A percentile compares a stretch with the other conserved stretches of the same genome.
Evolutionary conservation across 2,329 filamentous ascomycete species (phyloP).

Genomic region (Phialophora chinensis): DNA sequence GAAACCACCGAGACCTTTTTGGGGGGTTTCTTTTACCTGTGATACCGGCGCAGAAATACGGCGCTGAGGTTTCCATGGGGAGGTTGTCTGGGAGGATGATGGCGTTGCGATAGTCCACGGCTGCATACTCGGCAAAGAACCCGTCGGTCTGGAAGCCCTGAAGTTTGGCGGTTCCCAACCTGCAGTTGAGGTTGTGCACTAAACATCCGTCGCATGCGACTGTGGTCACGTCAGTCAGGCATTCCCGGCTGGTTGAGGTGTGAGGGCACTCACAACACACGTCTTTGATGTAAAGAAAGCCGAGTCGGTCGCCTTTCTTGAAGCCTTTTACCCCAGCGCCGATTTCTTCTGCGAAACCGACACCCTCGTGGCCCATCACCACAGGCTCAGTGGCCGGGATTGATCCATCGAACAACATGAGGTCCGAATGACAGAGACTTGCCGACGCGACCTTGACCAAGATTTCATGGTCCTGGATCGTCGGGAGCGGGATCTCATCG

Average conservation of each 20-base stretch:
- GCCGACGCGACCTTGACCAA: not conserved
- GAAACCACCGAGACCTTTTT: not conserved
- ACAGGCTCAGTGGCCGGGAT: not conserved
- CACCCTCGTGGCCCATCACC: not conserved
- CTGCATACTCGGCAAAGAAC: not conserved
- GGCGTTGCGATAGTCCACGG: not conserved
- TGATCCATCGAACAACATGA: not conserved
- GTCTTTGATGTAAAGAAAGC: not conserved
- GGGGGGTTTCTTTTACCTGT: not conserved
- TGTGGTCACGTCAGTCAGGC: not conserved
- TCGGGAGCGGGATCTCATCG: not conserved
- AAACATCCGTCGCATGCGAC: not conserved
- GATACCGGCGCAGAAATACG: not conserved
- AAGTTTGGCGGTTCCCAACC: not conserved
- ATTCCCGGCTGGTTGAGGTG: too few species aligned
- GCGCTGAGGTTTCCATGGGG: not conserved
- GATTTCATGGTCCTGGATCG: not conserved
- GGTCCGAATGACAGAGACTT: not conserved
- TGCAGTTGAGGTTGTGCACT: not conserved
- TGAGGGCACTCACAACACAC: not conserved
- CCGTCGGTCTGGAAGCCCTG: not conserved
- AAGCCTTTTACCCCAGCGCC: not conserved
- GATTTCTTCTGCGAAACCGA: not conserved
- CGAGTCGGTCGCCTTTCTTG: not conserved
- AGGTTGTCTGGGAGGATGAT: not conserved